Percentiles rank a stretch among this genome's conserved stretches.
These are phyloP conservation scores for Phytophthora pluvialis DNA, from an alignment of 352 stramenopile genomes.

Conservation along the genomic window DNA sequence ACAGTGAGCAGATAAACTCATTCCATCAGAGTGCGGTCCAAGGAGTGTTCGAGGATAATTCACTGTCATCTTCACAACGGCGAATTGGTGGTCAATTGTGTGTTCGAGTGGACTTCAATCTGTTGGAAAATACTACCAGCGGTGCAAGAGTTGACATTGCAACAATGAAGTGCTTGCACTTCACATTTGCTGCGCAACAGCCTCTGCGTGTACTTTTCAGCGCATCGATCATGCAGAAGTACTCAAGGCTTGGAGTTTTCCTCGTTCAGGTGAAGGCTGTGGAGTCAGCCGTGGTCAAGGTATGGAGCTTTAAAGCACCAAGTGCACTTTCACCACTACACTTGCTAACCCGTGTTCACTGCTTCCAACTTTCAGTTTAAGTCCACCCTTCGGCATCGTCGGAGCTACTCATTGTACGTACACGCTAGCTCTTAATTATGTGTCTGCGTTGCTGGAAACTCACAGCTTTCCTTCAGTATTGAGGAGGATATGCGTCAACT, in stretches of 20 bases:
- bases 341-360: slow-evolving; percentile 5
- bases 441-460: slow-evolving; percentile 2
- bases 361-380: slow-evolving; percentile 53
- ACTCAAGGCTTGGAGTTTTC: slow-evolving; percentile 60
- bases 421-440: not conserved
- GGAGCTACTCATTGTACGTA: slow-evolving; percentile 56
- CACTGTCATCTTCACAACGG: slow-evolving; percentile 41
- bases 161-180: slow-evolving; percentile 65
- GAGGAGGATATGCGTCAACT: slow-evolving; percentile 47
- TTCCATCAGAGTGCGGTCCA: slow-evolving; percentile 65
- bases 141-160: slow-evolving; percentile 56
- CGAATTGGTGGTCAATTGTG: slow-evolving; percentile 53
- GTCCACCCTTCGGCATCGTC: slow-evolving; percentile 53
- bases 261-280: slow-evolving; percentile 74
- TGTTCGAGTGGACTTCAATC: slow-evolving; percentile 56
- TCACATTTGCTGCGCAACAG: slow-evolving; percentile 54
- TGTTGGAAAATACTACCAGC: slow-evolving; percentile 44
- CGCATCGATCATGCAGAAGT: slow-evolving; percentile 62
- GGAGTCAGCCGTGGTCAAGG: slow-evolving; percentile 63
- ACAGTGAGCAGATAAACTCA: slow-evolving; percentile 59
- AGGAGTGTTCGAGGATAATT: slow-evolving; percentile 50
- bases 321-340: not conserved
- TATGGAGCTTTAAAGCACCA: slow-evolving; percentile 17
- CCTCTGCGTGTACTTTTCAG: slow-evolving; percentile 73
- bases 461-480: slow-evolving; percentile 31